These are phyloP conservation scores for Kuraishia hungarica DNA, from an alignment of 805 yeast species.

Conservation along the genomic window DNA sequence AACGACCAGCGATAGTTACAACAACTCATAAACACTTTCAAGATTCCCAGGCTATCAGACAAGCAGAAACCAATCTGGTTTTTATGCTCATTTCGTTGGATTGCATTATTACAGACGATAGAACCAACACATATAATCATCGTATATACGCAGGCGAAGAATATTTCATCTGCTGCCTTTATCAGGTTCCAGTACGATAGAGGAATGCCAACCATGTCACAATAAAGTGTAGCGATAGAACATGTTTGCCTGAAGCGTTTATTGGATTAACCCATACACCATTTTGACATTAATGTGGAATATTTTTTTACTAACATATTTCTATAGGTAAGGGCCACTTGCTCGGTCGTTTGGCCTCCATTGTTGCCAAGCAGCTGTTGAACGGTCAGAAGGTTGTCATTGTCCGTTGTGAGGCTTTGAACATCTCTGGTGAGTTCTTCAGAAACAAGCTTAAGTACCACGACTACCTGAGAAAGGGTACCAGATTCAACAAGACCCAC, in stretches of 20 bases:
- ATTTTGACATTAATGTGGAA: slow-evolving; percentile 1
- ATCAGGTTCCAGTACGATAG: too few species aligned
- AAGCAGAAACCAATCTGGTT: too few species aligned
- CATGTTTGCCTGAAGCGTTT: neutral
- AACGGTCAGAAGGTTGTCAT: slow-evolving; percentile 97
- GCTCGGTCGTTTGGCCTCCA: slow-evolving; percentile 98
- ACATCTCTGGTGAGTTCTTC: slow-evolving; percentile 99
- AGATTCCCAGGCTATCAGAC: neutral
- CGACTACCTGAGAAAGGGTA: slow-evolving; percentile 98
- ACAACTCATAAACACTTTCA: neutral
- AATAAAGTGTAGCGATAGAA: neutral
- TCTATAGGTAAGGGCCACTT: slow-evolving; percentile 89
- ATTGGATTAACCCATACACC: slow-evolving; percentile 3
- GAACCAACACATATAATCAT: too few species aligned
- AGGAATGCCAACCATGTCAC: too few species aligned
- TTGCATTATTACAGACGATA: too few species aligned
- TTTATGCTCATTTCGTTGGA: too few species aligned
- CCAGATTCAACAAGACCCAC: slow-evolving; percentile 96
- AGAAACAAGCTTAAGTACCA: slow-evolving; percentile 99
- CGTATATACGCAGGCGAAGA: too few species aligned
- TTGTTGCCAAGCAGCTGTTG: slow-evolving; percentile 96
- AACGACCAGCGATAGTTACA: neutral
- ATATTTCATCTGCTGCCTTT: too few species aligned
- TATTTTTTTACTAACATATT: slow-evolving; percentile 6
- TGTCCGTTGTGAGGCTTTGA: slow-evolving; percentile 95